Conservation (phyloP, 805 yeast genomes). For the Blastobotrys mokoenaii region DNA sequence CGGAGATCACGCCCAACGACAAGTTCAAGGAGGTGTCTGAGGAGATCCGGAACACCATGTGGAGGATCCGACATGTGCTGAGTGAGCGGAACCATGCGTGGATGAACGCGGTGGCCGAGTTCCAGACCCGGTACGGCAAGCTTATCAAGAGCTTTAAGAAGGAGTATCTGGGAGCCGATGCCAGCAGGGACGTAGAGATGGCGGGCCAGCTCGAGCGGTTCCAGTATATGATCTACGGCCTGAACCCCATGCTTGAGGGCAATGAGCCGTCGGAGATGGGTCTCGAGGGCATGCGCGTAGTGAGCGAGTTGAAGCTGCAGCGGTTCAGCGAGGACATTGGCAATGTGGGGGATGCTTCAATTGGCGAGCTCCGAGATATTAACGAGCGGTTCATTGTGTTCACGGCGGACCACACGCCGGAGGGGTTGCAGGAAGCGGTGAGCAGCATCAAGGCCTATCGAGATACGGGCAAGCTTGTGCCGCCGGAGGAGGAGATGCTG, state of each 20-base stretch:
- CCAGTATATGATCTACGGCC: conserved; percentile 79
- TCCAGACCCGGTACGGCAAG: conserved; percentile 36
- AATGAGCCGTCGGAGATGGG: conserved; percentile 52
- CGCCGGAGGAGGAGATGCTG: conserved; percentile 17
- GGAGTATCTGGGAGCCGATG: conserved; percentile 48
- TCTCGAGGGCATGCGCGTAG: conserved; percentile 55
- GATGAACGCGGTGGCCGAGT: conserved; percentile 45
- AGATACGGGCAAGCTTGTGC: conserved; percentile 24
- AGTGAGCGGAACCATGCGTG: conserved; percentile 76
- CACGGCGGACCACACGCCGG: conserved; percentile 36
- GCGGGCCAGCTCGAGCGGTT: conserved; percentile 68
- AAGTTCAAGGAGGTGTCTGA: conserved; percentile 30
- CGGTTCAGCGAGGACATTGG: conserved; percentile 35
- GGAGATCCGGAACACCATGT: conserved; percentile 53
- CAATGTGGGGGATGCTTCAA: conserved; percentile 20
- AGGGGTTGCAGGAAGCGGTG: conserved; percentile 35
- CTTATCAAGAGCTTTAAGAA: conserved; percentile 51
- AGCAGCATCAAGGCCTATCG: conserved; percentile 41
- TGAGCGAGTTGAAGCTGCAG: conserved; percentile 60
- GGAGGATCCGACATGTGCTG: conserved; percentile 77
- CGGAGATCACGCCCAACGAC: conserved; percentile 19
- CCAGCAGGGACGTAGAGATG: conserved; percentile 47
- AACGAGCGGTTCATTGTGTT: conserved; percentile 44
- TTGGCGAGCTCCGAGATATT: conserved; percentile 23
- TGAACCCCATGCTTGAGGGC: conserved; percentile 57